Percentiles rank a stretch among this genome's conserved stretches.
phyloP scores from a whole-genome alignment of 1,284 basidiomycete genomes.

The Ceratobasidium sp. region DNA sequence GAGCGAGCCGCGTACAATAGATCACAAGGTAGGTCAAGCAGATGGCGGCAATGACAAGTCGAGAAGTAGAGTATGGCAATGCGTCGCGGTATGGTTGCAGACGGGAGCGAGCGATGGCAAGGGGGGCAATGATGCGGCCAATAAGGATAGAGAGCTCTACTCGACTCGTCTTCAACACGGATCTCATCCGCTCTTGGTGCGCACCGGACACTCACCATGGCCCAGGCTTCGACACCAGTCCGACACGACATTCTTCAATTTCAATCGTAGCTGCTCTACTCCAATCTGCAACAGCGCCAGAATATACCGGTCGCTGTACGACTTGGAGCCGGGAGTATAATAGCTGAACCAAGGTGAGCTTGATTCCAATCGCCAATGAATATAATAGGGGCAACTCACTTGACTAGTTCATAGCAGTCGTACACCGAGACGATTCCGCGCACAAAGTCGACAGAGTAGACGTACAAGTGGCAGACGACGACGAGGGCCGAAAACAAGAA shows the following conservation, averaged over 20 bases:
- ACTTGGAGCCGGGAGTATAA: not conserved
- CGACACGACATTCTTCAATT: not conserved
- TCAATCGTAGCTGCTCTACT: not conserved
- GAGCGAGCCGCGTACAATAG: not conserved
- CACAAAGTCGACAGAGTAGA: too few species aligned
- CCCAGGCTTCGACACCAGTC: not conserved
- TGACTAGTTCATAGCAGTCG: not conserved
- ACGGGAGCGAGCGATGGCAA: too few species aligned
- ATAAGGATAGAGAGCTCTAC: too few species aligned
- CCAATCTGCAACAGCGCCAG: too few species aligned
- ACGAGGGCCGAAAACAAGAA: not conserved
- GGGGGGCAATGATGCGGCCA: too few species aligned
- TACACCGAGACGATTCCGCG: not conserved
- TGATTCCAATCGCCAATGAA: not conserved
- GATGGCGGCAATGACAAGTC: not conserved
- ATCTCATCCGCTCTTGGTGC: too few species aligned
- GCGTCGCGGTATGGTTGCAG: not conserved
- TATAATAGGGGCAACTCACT: conserved; percentile 12
- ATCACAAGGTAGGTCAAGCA: not conserved
- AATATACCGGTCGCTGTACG: not conserved
- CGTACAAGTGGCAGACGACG: not conserved
- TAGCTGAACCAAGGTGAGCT: not conserved
- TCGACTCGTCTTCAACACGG: too few species aligned
- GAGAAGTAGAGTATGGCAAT: not conserved
- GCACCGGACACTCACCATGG: not conserved